Evolutionary conservation across 306 rosid species (phyloP).

Genomic region (Elaeagnus macrophylla): DNA sequence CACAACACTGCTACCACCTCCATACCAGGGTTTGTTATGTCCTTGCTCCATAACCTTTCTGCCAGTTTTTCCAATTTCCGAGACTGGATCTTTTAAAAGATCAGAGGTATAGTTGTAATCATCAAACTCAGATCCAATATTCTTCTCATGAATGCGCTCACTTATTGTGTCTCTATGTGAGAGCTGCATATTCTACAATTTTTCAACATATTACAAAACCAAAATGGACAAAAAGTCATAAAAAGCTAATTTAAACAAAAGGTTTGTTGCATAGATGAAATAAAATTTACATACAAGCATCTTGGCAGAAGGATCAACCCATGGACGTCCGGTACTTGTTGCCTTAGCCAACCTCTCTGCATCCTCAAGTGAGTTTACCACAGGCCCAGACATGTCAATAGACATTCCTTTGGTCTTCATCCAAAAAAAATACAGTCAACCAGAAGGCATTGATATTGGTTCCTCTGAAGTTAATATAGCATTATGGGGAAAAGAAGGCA

Average conservation of each 20-base stretch:
- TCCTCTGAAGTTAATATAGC: background rate
- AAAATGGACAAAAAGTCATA: background rate
- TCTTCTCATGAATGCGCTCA: constrained; percentile 54
- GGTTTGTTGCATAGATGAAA: too few species aligned
- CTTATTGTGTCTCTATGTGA: constrained; percentile 32
- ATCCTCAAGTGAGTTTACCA: constrained; percentile 39
- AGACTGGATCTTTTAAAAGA: constrained; percentile 38
- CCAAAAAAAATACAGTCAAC: constrained; percentile 12
- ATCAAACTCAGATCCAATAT: constrained; percentile 30
- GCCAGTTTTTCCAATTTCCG: constrained; percentile 31
- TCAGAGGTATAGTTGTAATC: constrained; percentile 46
- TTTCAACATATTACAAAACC: constrained; percentile 20
- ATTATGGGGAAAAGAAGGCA: background rate
- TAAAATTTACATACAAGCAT: constrained; percentile 36
- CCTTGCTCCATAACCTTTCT: constrained; percentile 46
- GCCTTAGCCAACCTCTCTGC: constrained; percentile 40
- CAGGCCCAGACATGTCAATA: constrained; percentile 38
- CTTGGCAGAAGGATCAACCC: constrained; percentile 50
- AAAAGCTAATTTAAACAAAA: background rate
- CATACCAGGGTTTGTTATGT: constrained; percentile 49
- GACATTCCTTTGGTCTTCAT: constrained; percentile 51
- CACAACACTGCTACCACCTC: constrained; percentile 33
- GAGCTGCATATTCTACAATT: constrained; percentile 59
- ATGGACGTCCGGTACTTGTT: constrained; percentile 44
- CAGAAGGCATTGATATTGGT: background rate